phyloP scores from a whole-genome alignment of 192 early-diverging fungal species.

The Diversispora epigaea region DNA sequence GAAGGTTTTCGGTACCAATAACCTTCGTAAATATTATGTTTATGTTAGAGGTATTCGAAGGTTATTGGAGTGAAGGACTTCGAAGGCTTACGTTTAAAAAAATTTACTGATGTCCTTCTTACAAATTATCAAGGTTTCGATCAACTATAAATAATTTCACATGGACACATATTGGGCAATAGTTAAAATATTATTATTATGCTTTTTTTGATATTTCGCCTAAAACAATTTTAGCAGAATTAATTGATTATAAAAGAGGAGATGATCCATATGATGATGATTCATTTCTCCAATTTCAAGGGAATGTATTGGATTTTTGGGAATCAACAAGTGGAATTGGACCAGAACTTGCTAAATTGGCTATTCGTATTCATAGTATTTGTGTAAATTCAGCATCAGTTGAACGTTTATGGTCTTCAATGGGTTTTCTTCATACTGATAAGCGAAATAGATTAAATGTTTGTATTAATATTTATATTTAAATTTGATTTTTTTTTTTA shows the following conservation, averaged over 20 bases:
- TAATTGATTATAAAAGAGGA: conserved; percentile 2
- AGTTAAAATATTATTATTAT: neutral
- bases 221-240: conserved; percentile 11
- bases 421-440: conserved; percentile 9
- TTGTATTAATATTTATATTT: neutral
- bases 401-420: neutral
- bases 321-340: neutral
- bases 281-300: conserved; percentile 1
- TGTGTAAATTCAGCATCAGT: neutral
- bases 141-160: neutral
- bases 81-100: too few species aligned
- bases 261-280: conserved; percentile 15
- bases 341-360: neutral
- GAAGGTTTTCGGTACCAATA: too few species aligned
- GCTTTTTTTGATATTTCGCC: neutral
- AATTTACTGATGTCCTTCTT: too few species aligned
- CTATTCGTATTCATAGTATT: neutral
- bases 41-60: too few species aligned
- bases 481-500: neutral
- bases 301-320: conserved; percentile 11
- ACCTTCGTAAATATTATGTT: too few species aligned
- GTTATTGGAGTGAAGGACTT: too few species aligned
- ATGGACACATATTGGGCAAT: neutral
- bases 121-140: neutral
- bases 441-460: neutral